Evolutionary conservation across 2,329 filamentous ascomycete species (phyloP).

Genomic region (Cryphonectria naterciae): DNA sequence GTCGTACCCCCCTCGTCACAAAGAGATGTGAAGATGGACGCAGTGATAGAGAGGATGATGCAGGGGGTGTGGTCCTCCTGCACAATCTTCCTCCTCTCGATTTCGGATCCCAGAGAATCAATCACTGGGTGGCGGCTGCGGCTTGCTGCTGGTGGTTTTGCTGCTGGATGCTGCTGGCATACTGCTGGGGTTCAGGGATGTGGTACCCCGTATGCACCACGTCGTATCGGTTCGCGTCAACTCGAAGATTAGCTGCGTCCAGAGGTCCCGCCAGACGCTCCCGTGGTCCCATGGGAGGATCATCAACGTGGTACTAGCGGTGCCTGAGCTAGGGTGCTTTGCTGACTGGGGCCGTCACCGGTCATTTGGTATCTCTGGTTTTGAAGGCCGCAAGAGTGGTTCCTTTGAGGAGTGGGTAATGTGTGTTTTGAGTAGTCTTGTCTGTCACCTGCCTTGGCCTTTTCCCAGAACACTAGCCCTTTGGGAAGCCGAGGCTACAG

Average conservation of each 20-base stretch:
- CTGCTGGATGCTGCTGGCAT: constrained; percentile 8
- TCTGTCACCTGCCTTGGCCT: neutral
- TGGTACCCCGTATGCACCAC: constrained; percentile 11
- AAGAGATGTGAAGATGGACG: neutral
- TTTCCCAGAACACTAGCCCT: neutral
- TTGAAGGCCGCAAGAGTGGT: neutral
- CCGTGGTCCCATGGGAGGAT: constrained; percentile 4
- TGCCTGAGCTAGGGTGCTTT: constrained; percentile 1
- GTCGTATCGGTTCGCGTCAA: constrained; percentile 12
- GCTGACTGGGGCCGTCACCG: neutral
- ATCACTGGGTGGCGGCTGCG: neutral
- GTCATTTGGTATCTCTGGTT: neutral
- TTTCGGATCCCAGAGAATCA: neutral
- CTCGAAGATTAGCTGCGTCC: neutral
- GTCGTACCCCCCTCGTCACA: neutral
- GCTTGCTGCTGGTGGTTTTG: constrained; percentile 2
- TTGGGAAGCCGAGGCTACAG: neutral
- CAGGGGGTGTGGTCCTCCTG: constrained; percentile 8
- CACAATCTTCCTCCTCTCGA: constrained; percentile 4
- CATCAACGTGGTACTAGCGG: neutral
- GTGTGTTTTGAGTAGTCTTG: neutral
- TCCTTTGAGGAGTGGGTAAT: constrained; percentile 4
- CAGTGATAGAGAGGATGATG: constrained; percentile 6
- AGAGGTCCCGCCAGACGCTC: neutral
- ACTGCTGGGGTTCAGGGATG: constrained; percentile 7